A percentile compares a stretch with the other conserved stretches of the same genome.
Evolutionary conservation across 805 yeast species (phyloP).

Genomic region (Grigorovia jiainica): DNA sequence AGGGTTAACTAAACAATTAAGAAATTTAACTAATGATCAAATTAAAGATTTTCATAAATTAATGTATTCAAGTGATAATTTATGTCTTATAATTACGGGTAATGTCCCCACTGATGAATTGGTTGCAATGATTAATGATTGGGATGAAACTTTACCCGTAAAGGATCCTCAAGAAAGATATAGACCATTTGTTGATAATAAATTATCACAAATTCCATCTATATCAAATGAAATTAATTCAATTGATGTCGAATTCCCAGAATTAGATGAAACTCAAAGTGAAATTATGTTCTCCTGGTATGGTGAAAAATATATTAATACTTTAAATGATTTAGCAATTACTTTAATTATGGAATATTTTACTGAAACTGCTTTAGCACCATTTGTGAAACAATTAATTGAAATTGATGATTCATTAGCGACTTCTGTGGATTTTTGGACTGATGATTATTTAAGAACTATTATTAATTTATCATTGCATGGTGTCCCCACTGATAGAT

Average conservation of each 20-base stretch:
- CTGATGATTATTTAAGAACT: conserved; percentile 63
- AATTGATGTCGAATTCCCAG: conserved; percentile 69
- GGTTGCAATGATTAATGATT: conserved; percentile 44
- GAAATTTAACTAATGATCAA: conserved; percentile 61
- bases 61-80: conserved; percentile 73
- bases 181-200: conserved; percentile 75
- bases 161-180: conserved; percentile 24
- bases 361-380: conserved; percentile 67
- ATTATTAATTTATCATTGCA: conserved; percentile 46
- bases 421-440: conserved; percentile 54
- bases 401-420: conserved; percentile 80
- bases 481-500: conserved; percentile 67
- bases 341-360: conserved; percentile 65
- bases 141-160: conserved; percentile 49
- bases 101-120: conserved; percentile 70
- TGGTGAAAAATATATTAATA: conserved; percentile 57
- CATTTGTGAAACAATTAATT: conserved; percentile 60
- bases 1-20: conserved; percentile 69
- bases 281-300: conserved; percentile 69
- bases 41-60: conserved; percentile 66
- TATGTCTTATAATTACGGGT: conserved; percentile 80
- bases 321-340: conserved; percentile 53
- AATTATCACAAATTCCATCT: conserved; percentile 35
- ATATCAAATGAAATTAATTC: conserved; percentile 35
- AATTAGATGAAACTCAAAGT: conserved; percentile 76